Evolutionary conservation across 768 basidiomycete species (phyloP), one percentile per base, ranked within the genome.

Genomic region (Boletus rubescentipes): DNA sequence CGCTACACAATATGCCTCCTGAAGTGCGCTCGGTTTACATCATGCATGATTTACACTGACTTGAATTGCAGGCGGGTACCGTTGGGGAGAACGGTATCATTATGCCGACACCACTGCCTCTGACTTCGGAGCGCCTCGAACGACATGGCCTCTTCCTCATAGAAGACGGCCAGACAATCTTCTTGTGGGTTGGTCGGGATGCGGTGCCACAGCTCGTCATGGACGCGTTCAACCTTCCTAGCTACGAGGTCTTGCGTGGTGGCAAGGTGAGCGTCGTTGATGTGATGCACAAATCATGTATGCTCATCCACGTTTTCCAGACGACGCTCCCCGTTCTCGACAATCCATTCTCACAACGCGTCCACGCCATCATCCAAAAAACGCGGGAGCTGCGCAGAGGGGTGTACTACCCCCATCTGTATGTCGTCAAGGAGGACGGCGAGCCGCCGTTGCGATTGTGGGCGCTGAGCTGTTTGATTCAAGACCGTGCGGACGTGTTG

Each of bases 141-240:
- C 79, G 95, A 46, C 94, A 98, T 63, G 97, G 97, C 53, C 77
- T 99, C 50, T 98, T 88, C 83, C 73, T 99, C 58, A 97, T 99
- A 61, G 97, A 98, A 71, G 96, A 98, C 69, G 91, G 91, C 1
- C 97, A 98, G 72, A 95, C 91, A 20, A 91, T 99, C 66, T 98
- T 99, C 85, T 78, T 98, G 44, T 98, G 93, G 89, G 84, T 99
- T 46, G 97, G 97, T n/a, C 85, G 94, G 30, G 96, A 98, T 68
- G 93, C 97, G 9, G 93, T 98, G n/a, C 92, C 95, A 10, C 90
- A 95, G 66, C 83, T 98, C 43, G 76, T 98, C 55, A 78, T 87
- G 78, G 97, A 99, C 65, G 95, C 98, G 16, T 98, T 99, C 73
- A 85, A 91, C 65, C 78, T 98, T 34, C 87, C 90, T 1, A 86